A percentile compares a stretch with the other conserved stretches of the same genome.
phyloP scores from a whole-genome alignment of 768 basidiomycete species.

The Lactarius pseudohatsudake region DNA sequence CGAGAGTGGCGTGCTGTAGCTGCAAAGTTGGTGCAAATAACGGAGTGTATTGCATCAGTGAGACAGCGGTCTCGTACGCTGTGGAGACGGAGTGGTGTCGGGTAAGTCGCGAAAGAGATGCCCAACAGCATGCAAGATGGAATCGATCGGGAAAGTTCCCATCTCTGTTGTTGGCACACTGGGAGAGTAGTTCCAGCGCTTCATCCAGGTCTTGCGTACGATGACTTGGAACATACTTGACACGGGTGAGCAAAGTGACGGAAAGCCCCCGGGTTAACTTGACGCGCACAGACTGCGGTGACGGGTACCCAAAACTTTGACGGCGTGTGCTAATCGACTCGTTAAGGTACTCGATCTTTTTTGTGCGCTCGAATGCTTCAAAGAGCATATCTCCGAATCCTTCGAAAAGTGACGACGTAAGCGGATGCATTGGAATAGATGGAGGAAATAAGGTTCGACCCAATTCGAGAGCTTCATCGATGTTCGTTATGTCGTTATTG shows the following conservation, averaged over 20 bases:
- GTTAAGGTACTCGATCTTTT: neutral
- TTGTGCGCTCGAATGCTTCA: neutral
- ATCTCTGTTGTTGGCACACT: neutral
- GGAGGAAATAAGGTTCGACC: neutral
- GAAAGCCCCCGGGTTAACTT: neutral
- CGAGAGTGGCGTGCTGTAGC: neutral
- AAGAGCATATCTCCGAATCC: neutral
- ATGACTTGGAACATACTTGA: accelerated
- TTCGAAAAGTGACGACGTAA: neutral
- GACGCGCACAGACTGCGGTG: neutral
- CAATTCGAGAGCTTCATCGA: neutral
- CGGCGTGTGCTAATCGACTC: neutral
- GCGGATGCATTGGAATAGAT: neutral
- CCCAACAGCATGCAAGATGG: neutral
- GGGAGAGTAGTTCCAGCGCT: neutral
- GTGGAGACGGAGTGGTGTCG: neutral
- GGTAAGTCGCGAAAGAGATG: neutral
- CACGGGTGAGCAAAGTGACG: neutral
- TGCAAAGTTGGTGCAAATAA: neutral
- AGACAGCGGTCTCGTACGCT: neutral
- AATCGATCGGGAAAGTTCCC: neutral
- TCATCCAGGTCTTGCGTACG: neutral
- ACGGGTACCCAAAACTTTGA: neutral
- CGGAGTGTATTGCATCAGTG: neutral
- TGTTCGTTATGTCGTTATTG: neutral